Evolutionary conservation across 1,139 yeast genomes (phyloP), one percentile per base, ranked within the genome.

Genomic region (Debaryomyces robertsiae): DNA sequence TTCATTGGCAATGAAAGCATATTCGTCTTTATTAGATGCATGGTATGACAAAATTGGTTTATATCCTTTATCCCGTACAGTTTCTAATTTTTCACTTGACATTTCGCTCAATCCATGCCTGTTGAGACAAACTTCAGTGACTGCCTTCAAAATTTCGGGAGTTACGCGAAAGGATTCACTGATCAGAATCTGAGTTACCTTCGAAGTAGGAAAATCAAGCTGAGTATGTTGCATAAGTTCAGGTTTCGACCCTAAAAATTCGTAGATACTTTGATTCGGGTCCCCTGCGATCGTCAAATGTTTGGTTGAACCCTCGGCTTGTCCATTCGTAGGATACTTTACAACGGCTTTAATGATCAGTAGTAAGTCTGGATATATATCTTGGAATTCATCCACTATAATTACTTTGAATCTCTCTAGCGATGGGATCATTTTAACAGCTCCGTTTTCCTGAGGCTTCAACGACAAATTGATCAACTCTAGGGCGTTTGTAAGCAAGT

Each of bases 341-440:
- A 59, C 58, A 3, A 83, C 56, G 1, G 58, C 52, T 33, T 62
- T 55, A 3, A 84, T 58, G 4, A 85, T 57, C 9, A 68, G 64
- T 34, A 77, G 55, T 18, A 84, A 64, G n/a, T 66, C 67, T 0
- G 73, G 71, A 47, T 81, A 76, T 60, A 84, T 70, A 58, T 86
- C 95, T 56, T 86, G 94, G 53, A 81, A 82, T 58, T 86, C 95
- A 59, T 86, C 95, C 9, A 85, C 80, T 0, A 86, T 58, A 0
- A 84, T 66, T 3, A 60, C 72, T 42, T 60, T 61, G 40, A 61
- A 64, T 11, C 52, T 49, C 5, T 53, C 46, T 23, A 71, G 37
- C 27, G 55, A 59, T 1, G 59, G 56, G 9, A 69, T 61, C 39
- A 44, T 43, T 15, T 38, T 39, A 6, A 39, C 32, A 4, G 30